Evolutionary conservation across 441 rosid genomes (phyloP).

Genomic region (Sinapis alba): DNA sequence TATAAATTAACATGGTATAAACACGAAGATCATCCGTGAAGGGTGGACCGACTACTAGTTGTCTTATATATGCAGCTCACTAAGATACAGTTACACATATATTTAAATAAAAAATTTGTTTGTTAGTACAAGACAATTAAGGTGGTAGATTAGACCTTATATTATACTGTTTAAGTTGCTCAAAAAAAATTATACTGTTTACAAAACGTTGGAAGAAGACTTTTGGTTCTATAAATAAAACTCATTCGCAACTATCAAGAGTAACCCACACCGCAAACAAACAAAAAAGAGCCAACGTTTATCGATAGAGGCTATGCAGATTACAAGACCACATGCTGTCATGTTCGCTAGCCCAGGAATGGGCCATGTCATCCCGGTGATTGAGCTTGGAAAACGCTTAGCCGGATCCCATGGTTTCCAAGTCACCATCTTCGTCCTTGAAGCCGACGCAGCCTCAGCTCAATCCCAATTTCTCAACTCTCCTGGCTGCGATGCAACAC

Average conservation of each 20-base stretch:
- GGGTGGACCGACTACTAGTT: too few relatives aligned
- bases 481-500: not conserved
- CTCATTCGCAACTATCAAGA: not conserved
- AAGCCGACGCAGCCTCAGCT: constrained; percentile 36
- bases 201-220: not conserved
- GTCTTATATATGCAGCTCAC: not conserved
- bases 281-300: not conserved
- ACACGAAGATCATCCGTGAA: too few relatives aligned
- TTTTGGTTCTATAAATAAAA: constrained; percentile 20
- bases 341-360: constrained; percentile 52
- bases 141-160: not conserved
- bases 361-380: constrained; percentile 50
- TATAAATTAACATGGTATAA: too few relatives aligned
- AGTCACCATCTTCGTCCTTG: constrained; percentile 45
- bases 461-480: constrained; percentile 36
- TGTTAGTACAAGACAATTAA: not conserved
- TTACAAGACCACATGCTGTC: constrained; percentile 36
- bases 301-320: constrained; percentile 6
- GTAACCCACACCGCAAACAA: not conserved
- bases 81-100: constrained; percentile 2
- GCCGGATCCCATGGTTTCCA: constrained; percentile 36
- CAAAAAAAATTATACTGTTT: not conserved
- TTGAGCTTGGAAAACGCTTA: constrained; percentile 51
- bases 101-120: not conserved
- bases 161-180: not conserved